phyloP scores from a whole-genome alignment of 2,329 filamentous ascomycete species.

The Verticillium zaregamsianum region DNA sequence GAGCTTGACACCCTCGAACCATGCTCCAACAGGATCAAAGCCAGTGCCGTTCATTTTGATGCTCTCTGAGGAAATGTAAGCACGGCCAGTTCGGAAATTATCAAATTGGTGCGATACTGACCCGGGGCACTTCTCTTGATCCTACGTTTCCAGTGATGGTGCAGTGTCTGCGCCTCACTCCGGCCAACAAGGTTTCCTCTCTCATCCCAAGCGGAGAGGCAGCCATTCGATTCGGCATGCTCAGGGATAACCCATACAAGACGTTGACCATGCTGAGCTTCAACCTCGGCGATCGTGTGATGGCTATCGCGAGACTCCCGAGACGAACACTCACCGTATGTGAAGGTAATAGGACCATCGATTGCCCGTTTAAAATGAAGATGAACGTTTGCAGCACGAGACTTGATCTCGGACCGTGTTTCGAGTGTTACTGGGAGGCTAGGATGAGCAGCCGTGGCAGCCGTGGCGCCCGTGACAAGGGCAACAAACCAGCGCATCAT shows the following conservation, averaged over 20 bases:
- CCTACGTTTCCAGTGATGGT: slow-evolving; percentile 19
- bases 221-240: slow-evolving; percentile 22
- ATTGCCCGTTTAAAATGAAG: slow-evolving; percentile 12
- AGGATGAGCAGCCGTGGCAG: slow-evolving; percentile 6
- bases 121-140: slow-evolving; percentile 9
- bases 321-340: slow-evolving; percentile 19
- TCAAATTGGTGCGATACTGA: neutral
- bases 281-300: slow-evolving; percentile 13
- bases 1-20: slow-evolving; percentile 63
- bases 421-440: slow-evolving; percentile 26
- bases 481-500: slow-evolving; percentile 12
- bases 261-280: slow-evolving; percentile 14
- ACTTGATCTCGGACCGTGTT: slow-evolving; percentile 24
- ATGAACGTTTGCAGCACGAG: slow-evolving; percentile 29
- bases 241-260: slow-evolving; percentile 19
- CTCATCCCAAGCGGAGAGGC: slow-evolving; percentile 34
- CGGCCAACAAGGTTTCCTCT: slow-evolving; percentile 26
- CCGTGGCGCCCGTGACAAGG: slow-evolving; percentile 5
- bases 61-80: slow-evolving; percentile 17
- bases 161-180: slow-evolving; percentile 28
- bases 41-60: slow-evolving; percentile 49
- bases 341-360: slow-evolving; percentile 15
- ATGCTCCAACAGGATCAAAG: slow-evolving; percentile 47
- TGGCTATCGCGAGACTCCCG: slow-evolving; percentile 8
- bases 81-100: neutral